Conservation (phyloP, 352 stramenopile genomes). For the Phytophthora syringae region DNA sequence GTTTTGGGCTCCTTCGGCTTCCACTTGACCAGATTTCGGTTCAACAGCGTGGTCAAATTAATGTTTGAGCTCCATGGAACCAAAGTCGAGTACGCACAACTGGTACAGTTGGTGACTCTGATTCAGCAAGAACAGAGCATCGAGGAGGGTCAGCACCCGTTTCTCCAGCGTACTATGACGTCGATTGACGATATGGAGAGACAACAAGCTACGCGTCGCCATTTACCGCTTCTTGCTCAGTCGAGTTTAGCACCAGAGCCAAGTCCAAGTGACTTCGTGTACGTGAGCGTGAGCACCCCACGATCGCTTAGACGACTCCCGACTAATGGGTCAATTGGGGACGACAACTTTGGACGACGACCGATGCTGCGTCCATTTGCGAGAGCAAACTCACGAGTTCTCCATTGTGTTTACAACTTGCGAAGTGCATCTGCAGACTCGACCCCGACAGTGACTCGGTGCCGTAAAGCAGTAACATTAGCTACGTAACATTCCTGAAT, state of each 20-base stretch:
- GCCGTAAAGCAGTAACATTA: not conserved
- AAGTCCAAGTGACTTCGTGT: slow-evolving; percentile 32
- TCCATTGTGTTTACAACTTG: slow-evolving; percentile 28
- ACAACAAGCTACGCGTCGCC: slow-evolving; percentile 2
- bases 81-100: slow-evolving; percentile 53
- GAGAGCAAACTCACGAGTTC: slow-evolving; percentile 19
- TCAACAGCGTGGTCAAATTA: slow-evolving; percentile 65
- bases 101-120: slow-evolving; percentile 45
- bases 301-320: slow-evolving; percentile 4
- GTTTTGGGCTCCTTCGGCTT: slow-evolving; percentile 54
- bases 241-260: slow-evolving; percentile 28
- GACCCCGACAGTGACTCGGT: slow-evolving; percentile 6
- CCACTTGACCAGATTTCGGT: slow-evolving; percentile 56
- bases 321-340: slow-evolving; percentile 4
- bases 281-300: slow-evolving; percentile 16
- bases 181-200: too few relatives aligned
- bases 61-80: slow-evolving; percentile 52
- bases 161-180: slow-evolving; percentile 27
- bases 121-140: slow-evolving; percentile 20
- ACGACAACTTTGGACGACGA: slow-evolving; percentile 4
- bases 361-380: slow-evolving; percentile 6
- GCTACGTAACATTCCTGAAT: too few relatives aligned
- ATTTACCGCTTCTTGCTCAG: slow-evolving; percentile 29
- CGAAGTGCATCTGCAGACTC: slow-evolving; percentile 2
- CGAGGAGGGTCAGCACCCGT: slow-evolving; percentile 28